phyloP scores from a whole-genome alignment of 148 eudicot species.

The Spergularia bocconei region DNA sequence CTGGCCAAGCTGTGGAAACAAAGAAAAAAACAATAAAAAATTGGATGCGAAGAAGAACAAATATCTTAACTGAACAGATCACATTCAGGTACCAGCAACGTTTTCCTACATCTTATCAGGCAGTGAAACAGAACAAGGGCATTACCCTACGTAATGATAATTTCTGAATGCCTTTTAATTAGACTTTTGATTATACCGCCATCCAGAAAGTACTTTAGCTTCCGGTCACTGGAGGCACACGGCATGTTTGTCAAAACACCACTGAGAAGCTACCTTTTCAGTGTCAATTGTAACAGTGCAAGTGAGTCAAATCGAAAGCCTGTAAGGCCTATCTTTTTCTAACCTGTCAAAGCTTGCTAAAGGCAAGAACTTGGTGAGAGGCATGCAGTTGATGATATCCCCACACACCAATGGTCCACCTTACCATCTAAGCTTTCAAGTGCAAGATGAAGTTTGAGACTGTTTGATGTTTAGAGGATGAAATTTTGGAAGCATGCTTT shows the following conservation, averaged over 20 bases:
- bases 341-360: background rate
- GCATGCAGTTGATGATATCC: background rate
- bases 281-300: background rate
- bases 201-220: background rate
- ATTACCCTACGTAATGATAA: background rate
- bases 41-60: background rate
- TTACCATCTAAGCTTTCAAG: background rate
- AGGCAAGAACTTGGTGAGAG: background rate
- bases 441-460: background rate
- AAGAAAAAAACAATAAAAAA: constrained; percentile 9
- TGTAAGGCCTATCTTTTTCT: background rate
- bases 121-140: background rate
- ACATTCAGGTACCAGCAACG: background rate
- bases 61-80: background rate
- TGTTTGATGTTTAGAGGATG: background rate
- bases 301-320: background rate
- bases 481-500: background rate
- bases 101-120: constrained; percentile 1
- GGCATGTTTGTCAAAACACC: background rate
- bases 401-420: background rate
- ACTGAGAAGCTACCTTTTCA: background rate
- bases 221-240: background rate
- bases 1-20: constrained; percentile 79
- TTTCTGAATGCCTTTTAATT: background rate
- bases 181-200: too few species aligned